Evolutionary conservation across 345 rosid genomes (phyloP), one percentile per base, ranked within the genome.

Genomic region (Sonneratia caseolaris): DNA sequence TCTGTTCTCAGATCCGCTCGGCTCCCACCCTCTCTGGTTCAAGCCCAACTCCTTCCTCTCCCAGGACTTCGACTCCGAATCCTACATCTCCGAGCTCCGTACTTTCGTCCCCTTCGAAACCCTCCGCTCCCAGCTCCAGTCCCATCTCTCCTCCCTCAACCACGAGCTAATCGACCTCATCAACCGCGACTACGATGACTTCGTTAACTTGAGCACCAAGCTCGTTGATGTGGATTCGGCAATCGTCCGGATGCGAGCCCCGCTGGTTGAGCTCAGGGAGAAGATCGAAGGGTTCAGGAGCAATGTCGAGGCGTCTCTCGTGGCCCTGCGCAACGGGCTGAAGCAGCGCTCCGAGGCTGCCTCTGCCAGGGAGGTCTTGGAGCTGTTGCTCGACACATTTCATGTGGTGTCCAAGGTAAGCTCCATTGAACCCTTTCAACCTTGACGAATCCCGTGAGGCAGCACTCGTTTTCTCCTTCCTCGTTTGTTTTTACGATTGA

Each of bases 171-270:
- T 96, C 68, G 99, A 96, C 76, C 92, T 96, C 73, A 92, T 96
- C 87, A 96, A 96, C 77, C 97, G 98, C 51, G 99, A 96, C 79
- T 96, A 92, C 72, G 82, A 90, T n/a, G 99, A 92, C 80, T 92
- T 92, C 73, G 99, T 96, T 55, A 96, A 89, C 75, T 79, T 96
- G 70, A 91, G 94, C 81, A 96, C 98, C 66, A 92, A 96, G 86
- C 97, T 96, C 64, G 98, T 96, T 14, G 97, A 96, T 59, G 89
- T 95, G 64, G 98, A 95, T 43, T 85, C 93, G 22, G 94, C 94
- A 64, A 96, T 92, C 4, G 88, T 90, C 9, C 92, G 97, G n/a
- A 92, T 92, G 97, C 96, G 99, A 16, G 99, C 97, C 7, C 97
- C 97, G 37, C 88, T 95, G 1, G 69, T 95, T 77, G 99, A 89